Conservation (phyloP, 352 stramenopile genomes). For the Phytophthora litchii region DNA sequence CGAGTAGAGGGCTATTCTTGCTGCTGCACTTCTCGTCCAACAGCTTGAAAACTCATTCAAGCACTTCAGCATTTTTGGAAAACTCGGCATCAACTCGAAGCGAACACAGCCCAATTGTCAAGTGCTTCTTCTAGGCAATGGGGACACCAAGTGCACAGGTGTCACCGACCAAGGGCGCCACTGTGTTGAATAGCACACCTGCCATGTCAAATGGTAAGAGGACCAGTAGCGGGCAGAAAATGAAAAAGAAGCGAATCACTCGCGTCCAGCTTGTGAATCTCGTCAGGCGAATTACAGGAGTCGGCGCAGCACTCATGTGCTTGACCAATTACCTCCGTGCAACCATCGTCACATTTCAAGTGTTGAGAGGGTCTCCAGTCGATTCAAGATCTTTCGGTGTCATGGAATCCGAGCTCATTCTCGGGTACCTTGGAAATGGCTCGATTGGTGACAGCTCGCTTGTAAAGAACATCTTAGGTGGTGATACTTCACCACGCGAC, state of each 20-base stretch:
- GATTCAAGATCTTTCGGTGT: slow-evolving; percentile 14
- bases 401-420: slow-evolving; percentile 28
- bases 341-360: slow-evolving; percentile 35
- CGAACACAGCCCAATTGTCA: too few relatives aligned
- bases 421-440: slow-evolving; percentile 25
- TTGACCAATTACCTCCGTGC: slow-evolving; percentile 33
- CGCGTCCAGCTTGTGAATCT: slow-evolving; percentile 28
- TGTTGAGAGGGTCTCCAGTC: slow-evolving; percentile 19
- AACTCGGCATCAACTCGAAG: too few relatives aligned
- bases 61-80: slow-evolving; percentile 3
- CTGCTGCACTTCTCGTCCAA: slow-evolving; percentile 10
- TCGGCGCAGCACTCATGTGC: slow-evolving; percentile 38
- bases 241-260: slow-evolving; percentile 38
- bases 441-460: slow-evolving; percentile 41
- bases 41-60: not conserved
- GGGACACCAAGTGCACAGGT: slow-evolving; percentile 16
- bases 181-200: not conserved
- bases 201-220: slow-evolving; percentile 1
- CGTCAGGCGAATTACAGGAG: slow-evolving; percentile 20
- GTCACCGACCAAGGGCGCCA: slow-evolving; percentile 17
- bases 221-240: slow-evolving; percentile 1
- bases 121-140: slow-evolving; percentile 1
- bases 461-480: slow-evolving; percentile 23
- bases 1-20: slow-evolving; percentile 11
- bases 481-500: slow-evolving; percentile 27